Base-by-base conservation (phyloP, 139 green algal genomes). In the Chlorella sp. region DNA sequence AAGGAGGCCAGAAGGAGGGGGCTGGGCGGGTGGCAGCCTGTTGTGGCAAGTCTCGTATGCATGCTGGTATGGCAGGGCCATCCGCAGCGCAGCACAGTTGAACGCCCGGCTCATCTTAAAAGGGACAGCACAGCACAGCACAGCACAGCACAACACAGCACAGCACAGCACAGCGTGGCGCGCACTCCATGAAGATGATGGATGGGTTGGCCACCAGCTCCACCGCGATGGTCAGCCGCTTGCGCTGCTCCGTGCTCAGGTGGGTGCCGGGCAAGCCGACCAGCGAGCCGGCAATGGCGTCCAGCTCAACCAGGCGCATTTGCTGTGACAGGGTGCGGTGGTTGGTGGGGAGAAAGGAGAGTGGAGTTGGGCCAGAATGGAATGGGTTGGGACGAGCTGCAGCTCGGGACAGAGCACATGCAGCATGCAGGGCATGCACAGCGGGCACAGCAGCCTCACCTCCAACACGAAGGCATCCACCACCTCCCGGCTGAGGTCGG, bases 181-280 rank as follows among this genome's bases (percentile, higher is more conserved):
- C 76, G 38, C 76, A 82, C 80, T 92, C 88, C 81, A 92, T 85
- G 79, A 91, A 89, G 36, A 91, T 34, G 75, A 90, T 84, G 77
- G 75, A 70, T 3, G 93, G 91, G 89, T 95, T 95, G 58, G 91
- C 80, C 11, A 95, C 94, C 34, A 97, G 92, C 91, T 97, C 94
- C 20, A 97, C 90, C 6, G 86, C 94, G 67, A 97, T 95, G 80
- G 89, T 94, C 17, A 95, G 88, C 17, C 92, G 86, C 85, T 95
- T 95, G 65, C 92, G 82, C 87, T 96, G 93, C 88, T 96, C 93
- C 4, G 87, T 65, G 41, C 40, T 86, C 28, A 94, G 84, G 20
- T 86, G 87, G 28, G 9, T 83, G 9, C 87, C 89, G 34, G 58
- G 82, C 26, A 54, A 7, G 28, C 70, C 82, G 7, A 82, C 36